Percentiles rank a stretch among this genome's conserved stretches.
Evolutionary conservation across 352 stramenopile species (phyloP).

Genomic region (Pythium rishiriense): DNA sequence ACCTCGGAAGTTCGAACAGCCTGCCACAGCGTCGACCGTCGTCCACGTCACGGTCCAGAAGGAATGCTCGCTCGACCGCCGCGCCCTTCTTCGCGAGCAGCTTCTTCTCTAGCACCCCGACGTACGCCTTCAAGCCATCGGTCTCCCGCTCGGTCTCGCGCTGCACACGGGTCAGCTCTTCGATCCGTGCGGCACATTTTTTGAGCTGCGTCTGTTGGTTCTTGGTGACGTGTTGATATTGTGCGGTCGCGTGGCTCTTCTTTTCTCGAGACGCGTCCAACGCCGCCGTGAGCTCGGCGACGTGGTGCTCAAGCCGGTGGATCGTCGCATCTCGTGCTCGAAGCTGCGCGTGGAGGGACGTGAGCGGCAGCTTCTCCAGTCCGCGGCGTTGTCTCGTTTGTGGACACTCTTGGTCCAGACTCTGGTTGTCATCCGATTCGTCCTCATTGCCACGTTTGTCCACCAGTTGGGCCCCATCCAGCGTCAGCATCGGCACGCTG

Average conservation of each 20-base stretch:
- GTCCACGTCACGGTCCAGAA: neutral
- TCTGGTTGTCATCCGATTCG: neutral
- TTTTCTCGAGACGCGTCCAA: conserved; percentile 26
- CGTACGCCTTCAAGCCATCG: conserved; percentile 13
- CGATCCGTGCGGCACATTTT: conserved; percentile 29
- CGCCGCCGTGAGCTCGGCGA: conserved; percentile 34
- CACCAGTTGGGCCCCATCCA: neutral
- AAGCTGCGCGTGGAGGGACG: conserved; percentile 42
- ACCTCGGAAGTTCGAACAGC: neutral
- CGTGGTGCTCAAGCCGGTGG: conserved; percentile 30
- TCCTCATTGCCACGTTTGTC: conserved; percentile 4
- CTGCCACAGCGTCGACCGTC: neutral
- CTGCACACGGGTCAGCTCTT: neutral
- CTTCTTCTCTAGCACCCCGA: conserved; percentile 22
- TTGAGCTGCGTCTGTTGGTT: conserved; percentile 40
- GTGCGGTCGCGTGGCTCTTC: conserved; percentile 29
- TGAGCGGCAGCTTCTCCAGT: conserved; percentile 34
- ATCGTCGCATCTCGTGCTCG: conserved; percentile 38
- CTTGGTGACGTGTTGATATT: conserved; percentile 34
- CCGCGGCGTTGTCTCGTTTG: conserved; percentile 14
- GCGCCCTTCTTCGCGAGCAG: conserved; percentile 1
- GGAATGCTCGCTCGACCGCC: neutral
- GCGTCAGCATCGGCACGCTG: conserved; percentile 16
- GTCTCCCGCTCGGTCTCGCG: neutral
- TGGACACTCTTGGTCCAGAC: neutral